Evolutionary conservation across 1,284 basidiomycete species (phyloP), one percentile per base, ranked within the genome.

Genomic region (Puccinia polysora): DNA sequence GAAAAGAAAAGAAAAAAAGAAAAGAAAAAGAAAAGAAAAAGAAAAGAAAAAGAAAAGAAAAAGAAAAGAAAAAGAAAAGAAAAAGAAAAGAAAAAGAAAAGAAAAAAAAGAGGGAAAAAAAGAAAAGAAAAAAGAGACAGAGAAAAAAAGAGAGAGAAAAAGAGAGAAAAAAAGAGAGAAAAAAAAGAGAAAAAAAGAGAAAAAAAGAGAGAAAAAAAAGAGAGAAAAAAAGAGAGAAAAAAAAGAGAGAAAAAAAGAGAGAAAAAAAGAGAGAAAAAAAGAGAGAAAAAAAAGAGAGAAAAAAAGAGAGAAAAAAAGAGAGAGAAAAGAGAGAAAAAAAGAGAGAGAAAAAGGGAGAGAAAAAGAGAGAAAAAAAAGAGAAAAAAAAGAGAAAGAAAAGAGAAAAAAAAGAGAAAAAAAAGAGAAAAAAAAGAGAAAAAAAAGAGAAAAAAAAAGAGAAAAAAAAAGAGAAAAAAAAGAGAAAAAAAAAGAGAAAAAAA

Each of bases 401-500:
- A 43, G 40, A 43, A 43, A 18, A 18, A 43, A 18, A 18, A 43
- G 18, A 43, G 8, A 43, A 43, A 43, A 8, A 43, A 43, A 43
- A 43, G 20, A 20, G 20, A 10, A 52, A 52, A 52, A 10, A 20
- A 52, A 23, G 20, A 52, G 20, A 23, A 52, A 52, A 52, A 52
- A 20, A 23, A 20, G 20, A 52, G 20, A 8, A 52, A 52, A 52
- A 23, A 20, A 20, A 20, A 52, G 8, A 52, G 20, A 52, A 23
- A 52, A 52, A 10, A 20, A 52, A 52, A 52, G 25, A 28, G 20
- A 52, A 7, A 8, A 52, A 52, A 52, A 28, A 52, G 20, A 23
- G 20, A 52, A 52, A 52, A 52, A 52, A 52, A 20, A 20, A 52
- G 20, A 52, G 20, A 52, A 52, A 52, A 28, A 28, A 52, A 52